Evolutionary conservation across 352 stramenopile genomes (phyloP).

Genomic region (Pythium utonaiense): DNA sequence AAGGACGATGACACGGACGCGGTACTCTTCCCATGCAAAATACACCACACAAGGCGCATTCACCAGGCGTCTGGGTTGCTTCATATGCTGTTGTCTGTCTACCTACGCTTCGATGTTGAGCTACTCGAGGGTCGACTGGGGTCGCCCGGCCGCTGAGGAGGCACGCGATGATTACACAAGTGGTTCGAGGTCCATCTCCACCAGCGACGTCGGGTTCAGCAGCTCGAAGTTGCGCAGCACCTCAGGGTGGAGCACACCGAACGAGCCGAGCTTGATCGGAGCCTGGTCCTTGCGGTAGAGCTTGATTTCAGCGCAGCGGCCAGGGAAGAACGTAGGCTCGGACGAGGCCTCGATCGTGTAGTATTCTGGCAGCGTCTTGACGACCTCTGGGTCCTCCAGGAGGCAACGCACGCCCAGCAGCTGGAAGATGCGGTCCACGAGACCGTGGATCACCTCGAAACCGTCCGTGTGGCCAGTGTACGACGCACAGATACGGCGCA

Average conservation of each 20-base stretch:
- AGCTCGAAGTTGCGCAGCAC: constrained; percentile 98
- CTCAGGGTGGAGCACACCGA: constrained; percentile 97
- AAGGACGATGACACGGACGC: neutral
- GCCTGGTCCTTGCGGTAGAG: constrained; percentile 75
- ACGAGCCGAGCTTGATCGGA: constrained; percentile 89
- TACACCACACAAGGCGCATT: neutral
- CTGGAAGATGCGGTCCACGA: constrained; percentile 99
- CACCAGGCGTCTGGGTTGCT: neutral
- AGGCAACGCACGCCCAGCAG: constrained; percentile 90
- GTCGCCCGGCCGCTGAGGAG: neutral
- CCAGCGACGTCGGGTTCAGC: constrained; percentile 92
- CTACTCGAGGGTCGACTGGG: neutral
- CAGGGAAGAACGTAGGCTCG: constrained; percentile 93
- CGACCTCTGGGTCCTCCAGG: constrained; percentile 60
- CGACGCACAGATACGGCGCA: constrained; percentile 92
- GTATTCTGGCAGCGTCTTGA: constrained; percentile 73
- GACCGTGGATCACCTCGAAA: constrained; percentile 99
- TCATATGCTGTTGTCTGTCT: constrained; percentile 1
- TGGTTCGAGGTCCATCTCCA: constrained; percentile 98
- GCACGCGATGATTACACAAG: constrained; percentile 80
- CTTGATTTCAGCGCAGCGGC: constrained; percentile 94
- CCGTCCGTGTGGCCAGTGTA: constrained; percentile 97
- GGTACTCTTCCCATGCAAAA: constrained; percentile 1
- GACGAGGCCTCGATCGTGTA: constrained; percentile 67
- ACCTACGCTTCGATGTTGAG: neutral